A percentile compares a stretch with the other conserved stretches of the same genome.
Conservation (phyloP, 73 alveolate species). For the Paramecium octaurelia region DNA sequence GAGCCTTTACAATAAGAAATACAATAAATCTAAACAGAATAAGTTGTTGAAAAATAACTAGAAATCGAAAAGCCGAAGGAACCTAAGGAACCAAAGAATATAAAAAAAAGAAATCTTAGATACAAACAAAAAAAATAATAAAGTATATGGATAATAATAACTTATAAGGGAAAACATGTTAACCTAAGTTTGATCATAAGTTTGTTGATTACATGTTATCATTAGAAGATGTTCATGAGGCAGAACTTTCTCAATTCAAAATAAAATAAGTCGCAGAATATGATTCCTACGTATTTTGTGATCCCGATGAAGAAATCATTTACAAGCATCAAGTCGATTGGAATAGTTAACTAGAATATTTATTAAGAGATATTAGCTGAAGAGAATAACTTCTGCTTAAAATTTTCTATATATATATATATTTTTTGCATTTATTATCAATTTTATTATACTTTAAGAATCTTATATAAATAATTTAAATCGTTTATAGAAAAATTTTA, state of each 20-base stretch:
- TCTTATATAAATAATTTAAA: background rate
- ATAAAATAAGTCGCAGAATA: background rate
- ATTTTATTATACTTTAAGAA: background rate
- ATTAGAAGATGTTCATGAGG: slow-evolving; percentile 26
- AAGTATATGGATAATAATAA: background rate
- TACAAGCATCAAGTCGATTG: background rate
- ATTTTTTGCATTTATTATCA: background rate
- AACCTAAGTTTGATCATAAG: background rate
- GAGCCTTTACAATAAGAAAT: background rate
- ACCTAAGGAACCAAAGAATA: background rate
- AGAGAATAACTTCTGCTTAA: background rate
- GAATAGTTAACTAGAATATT: background rate
- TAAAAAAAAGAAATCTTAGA: background rate
- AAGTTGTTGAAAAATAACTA: background rate
- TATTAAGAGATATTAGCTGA: background rate
- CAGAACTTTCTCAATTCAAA: background rate
- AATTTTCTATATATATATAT: background rate
- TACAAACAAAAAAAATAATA: background rate
- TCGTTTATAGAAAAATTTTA: background rate
- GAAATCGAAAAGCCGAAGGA: background rate
- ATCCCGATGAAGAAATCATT: background rate
- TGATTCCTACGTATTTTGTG: slow-evolving; percentile 28
- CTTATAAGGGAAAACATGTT: background rate
- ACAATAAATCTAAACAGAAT: background rate
- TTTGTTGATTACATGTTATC: background rate